These are phyloP conservation scores for Oryza coarctata DNA, from an alignment of 176 grass and related monocot species.

Conservation along the genomic window DNA sequence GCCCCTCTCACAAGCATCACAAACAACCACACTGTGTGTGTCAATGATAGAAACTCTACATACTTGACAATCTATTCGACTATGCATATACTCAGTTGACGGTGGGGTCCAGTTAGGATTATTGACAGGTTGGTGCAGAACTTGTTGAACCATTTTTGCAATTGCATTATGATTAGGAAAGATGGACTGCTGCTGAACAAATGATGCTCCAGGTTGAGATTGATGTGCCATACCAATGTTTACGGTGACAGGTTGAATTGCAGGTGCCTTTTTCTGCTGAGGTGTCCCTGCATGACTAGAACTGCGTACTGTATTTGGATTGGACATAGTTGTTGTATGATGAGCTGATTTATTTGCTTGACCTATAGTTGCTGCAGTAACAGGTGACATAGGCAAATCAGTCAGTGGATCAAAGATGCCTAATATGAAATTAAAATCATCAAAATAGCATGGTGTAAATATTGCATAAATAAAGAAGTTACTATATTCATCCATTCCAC, in stretches of 20 bases:
- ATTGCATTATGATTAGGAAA: conserved; percentile 53
- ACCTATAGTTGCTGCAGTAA: conserved; percentile 34
- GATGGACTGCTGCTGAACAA: conserved; percentile 42
- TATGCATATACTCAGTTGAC: conserved; percentile 70
- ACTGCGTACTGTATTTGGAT: conserved; percentile 21
- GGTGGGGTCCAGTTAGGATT: conserved; percentile 53
- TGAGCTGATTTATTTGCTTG: too few relatives aligned
- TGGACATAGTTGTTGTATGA: too few relatives aligned
- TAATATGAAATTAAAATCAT: conserved; percentile 6
- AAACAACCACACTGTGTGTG: conserved; percentile 62
- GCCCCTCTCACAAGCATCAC: conserved; percentile 78
- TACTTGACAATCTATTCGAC: conserved; percentile 54
- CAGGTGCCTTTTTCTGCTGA: conserved; percentile 35
- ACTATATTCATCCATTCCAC: background rate
- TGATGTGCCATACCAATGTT: conserved; percentile 47
- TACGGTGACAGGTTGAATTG: conserved; percentile 28
- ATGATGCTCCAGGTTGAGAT: conserved; percentile 31
- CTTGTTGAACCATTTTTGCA: conserved; percentile 42
- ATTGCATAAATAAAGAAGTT: background rate
- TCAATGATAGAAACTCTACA: conserved; percentile 49
- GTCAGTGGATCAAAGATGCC: conserved; percentile 11
- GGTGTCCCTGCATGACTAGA: conserved; percentile 26
- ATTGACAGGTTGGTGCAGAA: conserved; percentile 41
- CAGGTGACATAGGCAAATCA: conserved; percentile 24
- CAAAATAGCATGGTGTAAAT: background rate